A percentile compares a stretch with the other conserved stretches of the same genome.
Conservation (phyloP, 2,329 filamentous ascomycete genomes). For the Penicillium griseofulvum region DNA sequence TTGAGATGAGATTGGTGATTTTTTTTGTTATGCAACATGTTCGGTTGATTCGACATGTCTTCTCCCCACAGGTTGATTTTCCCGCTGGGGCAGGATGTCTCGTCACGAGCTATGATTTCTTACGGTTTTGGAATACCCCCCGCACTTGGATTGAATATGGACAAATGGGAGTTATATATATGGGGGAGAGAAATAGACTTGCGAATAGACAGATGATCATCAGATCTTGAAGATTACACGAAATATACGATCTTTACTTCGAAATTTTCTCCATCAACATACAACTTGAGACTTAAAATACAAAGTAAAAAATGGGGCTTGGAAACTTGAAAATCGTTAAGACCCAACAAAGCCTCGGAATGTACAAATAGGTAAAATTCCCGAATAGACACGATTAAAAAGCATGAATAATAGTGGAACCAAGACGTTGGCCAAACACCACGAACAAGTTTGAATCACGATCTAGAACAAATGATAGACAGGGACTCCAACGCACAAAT, state of each 20-base stretch:
- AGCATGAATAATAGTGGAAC: neutral
- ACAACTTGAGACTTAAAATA: too few species aligned
- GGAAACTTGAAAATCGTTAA: neutral
- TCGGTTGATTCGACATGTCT: slow-evolving; percentile 12
- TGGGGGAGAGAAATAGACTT: neutral
- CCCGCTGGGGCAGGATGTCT: slow-evolving; percentile 5
- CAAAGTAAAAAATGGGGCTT: neutral
- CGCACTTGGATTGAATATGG: neutral
- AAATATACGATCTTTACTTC: slow-evolving; percentile 6
- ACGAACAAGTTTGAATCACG: neutral
- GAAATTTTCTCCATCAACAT: too few species aligned
- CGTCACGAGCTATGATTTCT: slow-evolving; percentile 10
- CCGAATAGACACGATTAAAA: neutral
- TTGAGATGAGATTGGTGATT: slow-evolving; percentile 7
- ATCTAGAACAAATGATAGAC: slow-evolving; percentile 21
- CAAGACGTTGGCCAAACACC: neutral
- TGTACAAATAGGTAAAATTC: neutral
- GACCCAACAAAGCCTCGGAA: too few species aligned
- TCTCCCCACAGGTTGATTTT: slow-evolving; percentile 6
- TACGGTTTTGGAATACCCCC: slow-evolving; percentile 5
- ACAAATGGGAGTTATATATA: slow-evolving; percentile 1
- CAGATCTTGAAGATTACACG: slow-evolving; percentile 1
- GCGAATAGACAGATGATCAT: slow-evolving; percentile 8
- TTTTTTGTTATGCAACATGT: slow-evolving; percentile 8
- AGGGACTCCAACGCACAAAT: neutral